These are phyloP conservation scores for Novakomyces olei DNA, from an alignment of 805 yeast species.

Conservation along the genomic window DNA sequence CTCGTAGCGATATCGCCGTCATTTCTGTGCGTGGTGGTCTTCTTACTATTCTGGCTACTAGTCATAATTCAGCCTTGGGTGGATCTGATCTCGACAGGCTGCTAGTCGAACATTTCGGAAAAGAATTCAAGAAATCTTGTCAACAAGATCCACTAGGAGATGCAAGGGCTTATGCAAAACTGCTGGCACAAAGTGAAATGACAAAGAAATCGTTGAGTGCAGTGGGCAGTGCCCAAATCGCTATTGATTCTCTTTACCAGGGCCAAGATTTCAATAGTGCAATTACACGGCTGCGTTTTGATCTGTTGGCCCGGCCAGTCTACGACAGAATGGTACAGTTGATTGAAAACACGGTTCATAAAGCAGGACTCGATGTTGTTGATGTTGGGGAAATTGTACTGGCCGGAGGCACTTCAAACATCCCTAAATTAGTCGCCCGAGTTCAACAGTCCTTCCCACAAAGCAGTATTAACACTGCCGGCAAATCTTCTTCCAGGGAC, in stretches of 20 bases:
- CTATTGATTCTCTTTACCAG: slow-evolving; percentile 83
- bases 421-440: slow-evolving; percentile 72
- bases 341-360: slow-evolving; percentile 47
- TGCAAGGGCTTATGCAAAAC: slow-evolving; percentile 72
- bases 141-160: slow-evolving; percentile 58
- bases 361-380: slow-evolving; percentile 65
- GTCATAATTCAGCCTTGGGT: slow-evolving; percentile 63
- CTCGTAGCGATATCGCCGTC: slow-evolving; percentile 87
- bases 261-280: slow-evolving; percentile 86
- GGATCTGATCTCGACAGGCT: slow-evolving; percentile 71
- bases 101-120: slow-evolving; percentile 63
- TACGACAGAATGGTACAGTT: slow-evolving; percentile 56
- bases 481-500: slow-evolving; percentile 51
- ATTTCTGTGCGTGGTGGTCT: slow-evolving; percentile 86
- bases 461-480: slow-evolving; percentile 49
- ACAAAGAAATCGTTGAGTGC: slow-evolving; percentile 84
- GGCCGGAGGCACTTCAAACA: slow-evolving; percentile 81
- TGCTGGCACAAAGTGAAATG: slow-evolving; percentile 56
- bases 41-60: slow-evolving; percentile 67
- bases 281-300: slow-evolving; percentile 84
- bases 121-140: slow-evolving; percentile 81
- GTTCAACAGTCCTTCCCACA: slow-evolving; percentile 63
- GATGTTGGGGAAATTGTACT: slow-evolving; percentile 80
- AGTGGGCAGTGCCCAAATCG: slow-evolving; percentile 69
- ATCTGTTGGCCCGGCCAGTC: slow-evolving; percentile 60